phyloP scores from a whole-genome alignment of 257 asterid genomes.

The Nicotiana tomentosiformis region DNA sequence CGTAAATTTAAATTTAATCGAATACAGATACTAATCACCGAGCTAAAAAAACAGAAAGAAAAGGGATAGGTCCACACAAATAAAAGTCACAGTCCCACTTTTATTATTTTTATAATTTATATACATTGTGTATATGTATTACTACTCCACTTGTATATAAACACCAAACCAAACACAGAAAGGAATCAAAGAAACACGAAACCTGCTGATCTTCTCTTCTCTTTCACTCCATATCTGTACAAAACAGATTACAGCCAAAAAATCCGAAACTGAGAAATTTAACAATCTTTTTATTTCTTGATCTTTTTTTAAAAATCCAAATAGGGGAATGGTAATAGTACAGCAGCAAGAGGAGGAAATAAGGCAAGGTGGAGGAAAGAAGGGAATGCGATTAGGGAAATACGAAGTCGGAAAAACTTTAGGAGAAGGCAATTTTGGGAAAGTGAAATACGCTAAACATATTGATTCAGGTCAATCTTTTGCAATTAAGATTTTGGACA shows the following conservation, averaged over 20 bases:
- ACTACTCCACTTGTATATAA: neutral
- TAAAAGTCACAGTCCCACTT: neutral
- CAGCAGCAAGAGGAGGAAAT: conserved; percentile 23
- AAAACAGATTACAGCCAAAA: neutral
- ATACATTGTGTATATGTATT: too few species aligned
- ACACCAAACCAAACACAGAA: neutral
- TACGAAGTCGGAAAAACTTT: conserved; percentile 77
- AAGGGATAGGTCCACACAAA: neutral
- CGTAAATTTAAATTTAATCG: too few species aligned
- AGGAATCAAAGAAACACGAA: neutral
- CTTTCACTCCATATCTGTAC: neutral
- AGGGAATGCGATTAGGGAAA: conserved; percentile 63
- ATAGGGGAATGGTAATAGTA: conserved; percentile 28
- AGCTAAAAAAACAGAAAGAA: neutral
- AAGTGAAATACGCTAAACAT: conserved; percentile 73
- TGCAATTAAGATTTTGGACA: conserved; percentile 81
- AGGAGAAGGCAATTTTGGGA: conserved; percentile 94
- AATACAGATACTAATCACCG: too few species aligned
- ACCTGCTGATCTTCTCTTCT: neutral
- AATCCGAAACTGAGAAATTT: neutral
- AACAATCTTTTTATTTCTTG: neutral
- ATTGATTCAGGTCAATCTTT: conserved; percentile 51
- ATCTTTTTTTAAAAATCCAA: neutral
- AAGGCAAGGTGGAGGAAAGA: conserved; percentile 11
- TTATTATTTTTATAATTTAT: neutral